Percentiles rank a stretch among this genome's conserved stretches.
Evolutionary conservation across 2,329 filamentous ascomycete species (phyloP).

Genomic region (Polychaeton citri): DNA sequence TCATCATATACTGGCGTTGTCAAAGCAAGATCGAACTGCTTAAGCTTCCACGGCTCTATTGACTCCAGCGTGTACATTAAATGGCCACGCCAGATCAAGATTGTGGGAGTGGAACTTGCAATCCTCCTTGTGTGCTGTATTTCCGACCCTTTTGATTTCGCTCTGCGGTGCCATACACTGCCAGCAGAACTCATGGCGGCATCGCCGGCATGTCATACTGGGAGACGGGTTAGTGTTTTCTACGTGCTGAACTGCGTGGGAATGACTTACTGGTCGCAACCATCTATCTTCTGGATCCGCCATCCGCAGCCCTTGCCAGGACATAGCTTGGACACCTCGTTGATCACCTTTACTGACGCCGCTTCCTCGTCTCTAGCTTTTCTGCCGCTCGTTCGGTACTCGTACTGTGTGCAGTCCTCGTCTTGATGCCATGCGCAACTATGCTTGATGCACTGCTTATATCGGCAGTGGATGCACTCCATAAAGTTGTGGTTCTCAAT

Average conservation of each 20-base stretch:
- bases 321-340: constrained; percentile 24
- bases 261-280: constrained; percentile 31
- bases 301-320: constrained; percentile 22
- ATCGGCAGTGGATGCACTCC: constrained; percentile 23
- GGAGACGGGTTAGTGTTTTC: not conserved
- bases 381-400: constrained; percentile 16
- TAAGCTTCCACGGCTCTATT: too few species aligned
- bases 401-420: constrained; percentile 28
- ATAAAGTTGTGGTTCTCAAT: constrained; percentile 27
- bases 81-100: constrained; percentile 17
- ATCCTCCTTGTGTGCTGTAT: constrained; percentile 13
- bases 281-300: constrained; percentile 26
- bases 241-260: too few species aligned
- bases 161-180: constrained; percentile 16
- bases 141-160: constrained; percentile 15
- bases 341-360: constrained; percentile 16
- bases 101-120: constrained; percentile 18
- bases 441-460: constrained; percentile 24
- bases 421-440: constrained; percentile 25
- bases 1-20: too few species aligned
- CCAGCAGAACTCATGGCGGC: constrained; percentile 29
- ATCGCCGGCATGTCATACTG: constrained; percentile 22
- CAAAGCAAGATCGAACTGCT: too few species aligned
- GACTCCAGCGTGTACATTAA: constrained; percentile 17
- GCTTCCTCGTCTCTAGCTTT: constrained; percentile 12